Conservation (phyloP, 1,139 yeast genomes). For the Suhomyces panamericanus region DNA sequence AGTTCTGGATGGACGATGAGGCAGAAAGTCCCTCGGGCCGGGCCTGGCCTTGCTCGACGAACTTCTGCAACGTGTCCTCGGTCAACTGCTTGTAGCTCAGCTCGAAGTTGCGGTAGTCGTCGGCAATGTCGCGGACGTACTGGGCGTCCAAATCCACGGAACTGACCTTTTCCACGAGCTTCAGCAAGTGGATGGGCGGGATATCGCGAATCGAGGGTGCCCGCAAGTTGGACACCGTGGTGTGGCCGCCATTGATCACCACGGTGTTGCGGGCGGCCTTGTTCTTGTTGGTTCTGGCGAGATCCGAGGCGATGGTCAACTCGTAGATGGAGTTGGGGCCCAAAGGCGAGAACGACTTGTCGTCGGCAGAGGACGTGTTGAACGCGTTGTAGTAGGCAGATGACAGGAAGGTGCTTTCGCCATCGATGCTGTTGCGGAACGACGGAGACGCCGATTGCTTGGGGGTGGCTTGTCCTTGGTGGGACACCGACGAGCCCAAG, state of each 20-base stretch:
- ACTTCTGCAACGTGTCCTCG: conserved; percentile 47
- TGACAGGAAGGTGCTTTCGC: conserved; percentile 36
- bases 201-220: conserved; percentile 82
- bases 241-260: conserved; percentile 43
- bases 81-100: conserved; percentile 50
- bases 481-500: conserved; percentile 18
- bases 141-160: conserved; percentile 45
- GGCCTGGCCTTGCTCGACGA: conserved; percentile 24
- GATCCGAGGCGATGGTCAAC: conserved; percentile 60
- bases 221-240: conserved; percentile 46
- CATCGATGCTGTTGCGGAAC: conserved; percentile 39
- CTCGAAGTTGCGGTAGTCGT: conserved; percentile 59
- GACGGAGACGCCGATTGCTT: conserved; percentile 29
- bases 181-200: conserved; percentile 75
- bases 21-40: conserved; percentile 17
- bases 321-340: conserved; percentile 82
- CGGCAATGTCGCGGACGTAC: conserved; percentile 44
- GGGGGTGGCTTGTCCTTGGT: conserved; percentile 14
- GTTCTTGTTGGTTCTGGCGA: conserved; percentile 37
- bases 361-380: conserved; percentile 23
- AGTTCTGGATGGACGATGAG: conserved; percentile 16
- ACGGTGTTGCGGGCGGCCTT: conserved; percentile 36
- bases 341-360: conserved; percentile 52
- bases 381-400: conserved; percentile 31
- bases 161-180: conserved; percentile 51